These are phyloP conservation scores for Amanita fuliginea DNA, from an alignment of 768 basidiomycete species.

Conservation along the genomic window DNA sequence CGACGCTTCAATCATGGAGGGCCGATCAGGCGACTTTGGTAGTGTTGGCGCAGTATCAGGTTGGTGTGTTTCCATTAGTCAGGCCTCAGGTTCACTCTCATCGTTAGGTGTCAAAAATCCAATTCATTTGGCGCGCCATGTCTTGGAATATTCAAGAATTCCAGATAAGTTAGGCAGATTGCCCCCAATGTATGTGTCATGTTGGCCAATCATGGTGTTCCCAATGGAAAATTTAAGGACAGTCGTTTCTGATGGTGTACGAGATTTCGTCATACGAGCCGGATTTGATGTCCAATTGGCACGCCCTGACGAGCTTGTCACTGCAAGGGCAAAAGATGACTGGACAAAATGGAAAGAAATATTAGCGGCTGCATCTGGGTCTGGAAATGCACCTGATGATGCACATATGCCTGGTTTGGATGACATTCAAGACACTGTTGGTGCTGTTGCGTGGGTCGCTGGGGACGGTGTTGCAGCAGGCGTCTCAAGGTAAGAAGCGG, in stretches of 20 bases:
- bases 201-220: background rate
- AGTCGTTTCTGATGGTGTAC: constrained; percentile 53
- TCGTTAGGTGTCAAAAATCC: constrained; percentile 58
- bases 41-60: constrained; percentile 68
- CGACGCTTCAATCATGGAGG: constrained; percentile 67
- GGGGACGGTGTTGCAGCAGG: constrained; percentile 48
- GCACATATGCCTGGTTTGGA: constrained; percentile 10
- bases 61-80: constrained; percentile 12
- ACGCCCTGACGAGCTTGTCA: constrained; percentile 34
- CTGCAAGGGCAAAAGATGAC: constrained; percentile 33
- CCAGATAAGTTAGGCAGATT: constrained; percentile 50
- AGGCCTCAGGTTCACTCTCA: too few relatives aligned
- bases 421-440: constrained; percentile 69
- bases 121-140: constrained; percentile 42
- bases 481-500: constrained; percentile 52
- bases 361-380: constrained; percentile 17
- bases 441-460: constrained; percentile 51
- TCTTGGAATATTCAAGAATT: constrained; percentile 42
- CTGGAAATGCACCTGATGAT: background rate
- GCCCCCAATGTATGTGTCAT: constrained; percentile 47
- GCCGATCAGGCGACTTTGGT: constrained; percentile 36
- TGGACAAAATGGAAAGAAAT: constrained; percentile 54
- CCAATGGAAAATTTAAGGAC: constrained; percentile 27
- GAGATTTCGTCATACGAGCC: constrained; percentile 36
- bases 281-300: constrained; percentile 15